A percentile compares a stretch with the other conserved stretches of the same genome.
phyloP scores from a whole-genome alignment of 768 basidiomycete genomes.

The Russula dissimulans region DNA sequence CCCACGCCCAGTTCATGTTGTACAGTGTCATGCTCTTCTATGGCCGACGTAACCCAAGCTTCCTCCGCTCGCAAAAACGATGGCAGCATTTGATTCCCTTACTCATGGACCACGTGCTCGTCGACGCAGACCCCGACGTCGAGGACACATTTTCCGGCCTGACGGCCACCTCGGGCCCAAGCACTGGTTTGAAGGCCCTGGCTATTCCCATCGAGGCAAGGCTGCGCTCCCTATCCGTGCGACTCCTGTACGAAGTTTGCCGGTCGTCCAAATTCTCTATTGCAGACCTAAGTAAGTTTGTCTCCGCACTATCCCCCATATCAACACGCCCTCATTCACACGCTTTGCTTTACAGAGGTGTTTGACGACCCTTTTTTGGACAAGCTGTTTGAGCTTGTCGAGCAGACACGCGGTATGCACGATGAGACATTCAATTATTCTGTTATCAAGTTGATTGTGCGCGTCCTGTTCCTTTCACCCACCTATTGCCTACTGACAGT shows the following conservation, averaged over 20 bases:
- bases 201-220: slow-evolving; percentile 76
- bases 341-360: slow-evolving; percentile 38
- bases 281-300: slow-evolving; percentile 69
- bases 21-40: slow-evolving; percentile 70
- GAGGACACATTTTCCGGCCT: slow-evolving; percentile 38
- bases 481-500: slow-evolving; percentile 6
- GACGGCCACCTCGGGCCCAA: slow-evolving; percentile 29
- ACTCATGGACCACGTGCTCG: slow-evolving; percentile 74
- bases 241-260: slow-evolving; percentile 86
- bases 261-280: slow-evolving; percentile 76
- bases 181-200: slow-evolving; percentile 24
- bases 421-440: slow-evolving; percentile 95
- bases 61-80: slow-evolving; percentile 71
- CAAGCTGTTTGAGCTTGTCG: slow-evolving; percentile 85
- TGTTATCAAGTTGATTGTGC: slow-evolving; percentile 86
- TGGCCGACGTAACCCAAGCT: slow-evolving; percentile 57
- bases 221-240: slow-evolving; percentile 59
- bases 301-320: slow-evolving; percentile 7
- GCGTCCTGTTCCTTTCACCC: slow-evolving; percentile 23
- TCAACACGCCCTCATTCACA: background rate
- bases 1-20: slow-evolving; percentile 71
- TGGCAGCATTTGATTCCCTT: slow-evolving; percentile 78
- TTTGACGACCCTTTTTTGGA: slow-evolving; percentile 84
- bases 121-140: slow-evolving; percentile 72
- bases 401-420: slow-evolving; percentile 76